Conservation (phyloP, 805 yeast genomes). For the Cyberlindnera mycetangii region DNA sequence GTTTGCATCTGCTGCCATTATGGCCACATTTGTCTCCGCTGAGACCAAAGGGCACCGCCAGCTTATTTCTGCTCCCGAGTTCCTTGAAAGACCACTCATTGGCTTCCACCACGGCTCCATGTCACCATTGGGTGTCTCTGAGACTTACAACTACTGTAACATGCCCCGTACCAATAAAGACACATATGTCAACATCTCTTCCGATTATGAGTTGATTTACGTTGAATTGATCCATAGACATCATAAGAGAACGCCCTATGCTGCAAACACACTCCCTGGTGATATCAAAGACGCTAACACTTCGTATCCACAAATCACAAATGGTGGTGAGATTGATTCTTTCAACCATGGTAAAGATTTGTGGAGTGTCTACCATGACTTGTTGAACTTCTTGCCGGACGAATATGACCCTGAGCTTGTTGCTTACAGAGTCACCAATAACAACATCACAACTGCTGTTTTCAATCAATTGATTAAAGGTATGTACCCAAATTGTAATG, state of each 20-base stretch:
- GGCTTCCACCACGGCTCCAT: conserved; percentile 25
- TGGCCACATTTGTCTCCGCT: conserved; percentile 1
- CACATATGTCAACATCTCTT: conserved; percentile 30
- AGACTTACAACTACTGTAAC: conserved; percentile 41
- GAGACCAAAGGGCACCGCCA: conserved; percentile 16
- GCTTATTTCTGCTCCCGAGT: conserved; percentile 18
- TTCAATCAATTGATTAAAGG: conserved; percentile 37
- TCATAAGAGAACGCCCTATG: conserved; percentile 42
- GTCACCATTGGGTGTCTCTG: conserved; percentile 26
- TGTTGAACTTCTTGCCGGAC: conserved; percentile 33
- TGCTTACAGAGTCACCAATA: conserved; percentile 36
- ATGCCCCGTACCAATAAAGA: conserved; percentile 40
- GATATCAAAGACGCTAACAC: conserved; percentile 30
- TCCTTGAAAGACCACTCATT: conserved; percentile 17
- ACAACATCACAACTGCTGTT: conserved; percentile 39
- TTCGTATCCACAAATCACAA: conserved; percentile 37
- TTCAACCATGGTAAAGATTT: conserved; percentile 38
- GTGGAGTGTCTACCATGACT: conserved; percentile 35
- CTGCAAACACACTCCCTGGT: conserved; percentile 33
- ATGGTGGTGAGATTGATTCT: conserved; percentile 39
- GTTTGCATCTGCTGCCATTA: conserved; percentile 2
- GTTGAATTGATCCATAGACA: conserved; percentile 43
- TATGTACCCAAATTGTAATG: conserved; percentile 34
- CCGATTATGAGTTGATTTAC: conserved; percentile 31
- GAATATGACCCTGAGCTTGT: conserved; percentile 32